Evolutionary conservation across 306 rosid genomes (phyloP), one percentile per base, ranked within the genome.

Genomic region (Cicer yamashitae): DNA sequence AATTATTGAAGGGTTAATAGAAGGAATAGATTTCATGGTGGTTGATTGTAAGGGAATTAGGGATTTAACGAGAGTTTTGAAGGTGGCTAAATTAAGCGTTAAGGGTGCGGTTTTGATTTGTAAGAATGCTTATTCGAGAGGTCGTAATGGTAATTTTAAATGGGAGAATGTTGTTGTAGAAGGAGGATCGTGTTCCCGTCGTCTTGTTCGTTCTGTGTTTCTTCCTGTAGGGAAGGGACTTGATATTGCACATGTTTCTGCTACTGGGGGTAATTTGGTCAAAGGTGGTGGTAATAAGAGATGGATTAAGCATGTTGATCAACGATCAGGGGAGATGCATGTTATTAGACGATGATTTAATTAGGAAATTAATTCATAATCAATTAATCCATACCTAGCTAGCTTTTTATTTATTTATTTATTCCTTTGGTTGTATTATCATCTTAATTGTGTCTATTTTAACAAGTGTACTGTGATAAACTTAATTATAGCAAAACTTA

Each of bases 201-300:
- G 92, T 1, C 12, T 94, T 43, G 93, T 90, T 1, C 77, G 93
- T 2, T 85, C 99, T 2, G 97, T 93, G 74, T 92, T 86, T 83
- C 86, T 94, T 79, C 99, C 97, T 1, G 99, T 94, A 0, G 99
- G 96, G 63, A 76, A 78, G 38, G 99, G 99, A 1, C 82, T 94
- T 54, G 96, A 94, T 43, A 89, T 92, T 0, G 99, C 99, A 1
- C 92, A 94, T 15, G 92, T 94, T 9, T 89, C 94, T 0, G 79
- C 81, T 38, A 30, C 71, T 2, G 94, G 84, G 13, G 86, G 77
- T 30, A 78, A 56, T 73, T 67, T 74, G 0, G 82, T 63, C 46
- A 82, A 57, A 10, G 81, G 3, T 34, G 63, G 82, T 17, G 6
- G 56, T 41, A n/a, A 22, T 2, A 77, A 65, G 58, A 88, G 73